Conservation (phyloP, 2,329 filamentous ascomycete species). For the Peltaster fructicola region DNA sequence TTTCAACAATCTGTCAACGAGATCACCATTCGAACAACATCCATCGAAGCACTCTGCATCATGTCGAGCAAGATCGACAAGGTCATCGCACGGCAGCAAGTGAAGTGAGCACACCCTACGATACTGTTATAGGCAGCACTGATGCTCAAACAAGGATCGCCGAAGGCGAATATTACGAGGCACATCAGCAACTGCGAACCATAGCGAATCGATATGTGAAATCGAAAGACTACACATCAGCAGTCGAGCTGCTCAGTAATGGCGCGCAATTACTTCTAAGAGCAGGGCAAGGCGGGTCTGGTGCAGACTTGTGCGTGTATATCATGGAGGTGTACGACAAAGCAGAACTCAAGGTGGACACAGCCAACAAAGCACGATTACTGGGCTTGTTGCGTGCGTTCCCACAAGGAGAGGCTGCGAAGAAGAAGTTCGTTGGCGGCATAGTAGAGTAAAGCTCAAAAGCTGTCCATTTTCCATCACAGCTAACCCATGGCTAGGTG, state of each 20-base stretch:
- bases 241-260: conserved; percentile 69
- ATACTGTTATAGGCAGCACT: conserved; percentile 4
- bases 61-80: conserved; percentile 44
- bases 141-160: conserved; percentile 61
- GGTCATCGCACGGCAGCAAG: conserved; percentile 57
- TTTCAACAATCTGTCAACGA: no score
- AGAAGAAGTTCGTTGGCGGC: conserved; percentile 82
- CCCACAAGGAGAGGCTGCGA: conserved; percentile 63
- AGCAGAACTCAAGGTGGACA: conserved; percentile 60
- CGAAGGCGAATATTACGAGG: conserved; percentile 92
- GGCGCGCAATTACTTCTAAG: conserved; percentile 75
- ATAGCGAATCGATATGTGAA: conserved; percentile 91
- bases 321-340: conserved; percentile 84
- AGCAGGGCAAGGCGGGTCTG: conserved; percentile 84
- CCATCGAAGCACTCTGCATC: no score
- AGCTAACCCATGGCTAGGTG: conserved; percentile 35
- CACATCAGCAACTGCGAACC: conserved; percentile 92
- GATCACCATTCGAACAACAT: no score
- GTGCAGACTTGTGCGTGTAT: conserved; percentile 75
- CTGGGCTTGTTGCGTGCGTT: conserved; percentile 69
- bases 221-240: conserved; percentile 63
- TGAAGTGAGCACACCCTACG: conserved; percentile 37
- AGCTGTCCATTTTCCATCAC: not conserved
- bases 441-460: conserved; percentile 59
- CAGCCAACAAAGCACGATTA: conserved; percentile 53